A percentile compares a stretch with the other conserved stretches of the same genome.
phyloP scores from a whole-genome alignment of 257 asterid species.

The Jaltomata sinuosa region DNA sequence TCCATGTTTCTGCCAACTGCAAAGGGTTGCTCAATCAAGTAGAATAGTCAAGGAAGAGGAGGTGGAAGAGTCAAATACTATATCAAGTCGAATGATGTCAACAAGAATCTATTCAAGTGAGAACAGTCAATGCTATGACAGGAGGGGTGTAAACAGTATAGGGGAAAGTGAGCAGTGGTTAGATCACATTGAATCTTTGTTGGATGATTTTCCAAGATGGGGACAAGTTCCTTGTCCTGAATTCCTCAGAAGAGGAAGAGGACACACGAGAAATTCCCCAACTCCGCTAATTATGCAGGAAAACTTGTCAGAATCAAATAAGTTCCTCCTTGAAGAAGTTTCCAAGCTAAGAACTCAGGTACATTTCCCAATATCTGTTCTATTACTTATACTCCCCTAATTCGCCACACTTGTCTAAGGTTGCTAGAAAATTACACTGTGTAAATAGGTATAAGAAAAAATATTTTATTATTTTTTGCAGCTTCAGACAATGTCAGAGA shows the following conservation, averaged over 20 bases:
- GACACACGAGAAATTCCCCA: slow-evolving; percentile 1
- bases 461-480: no score
- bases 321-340: slow-evolving; percentile 22
- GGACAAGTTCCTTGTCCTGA: slow-evolving; percentile 37
- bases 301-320: slow-evolving; percentile 8
- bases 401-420: not conserved
- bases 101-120: slow-evolving; percentile 10
- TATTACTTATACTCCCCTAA: slow-evolving; percentile 4
- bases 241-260: slow-evolving; percentile 8
- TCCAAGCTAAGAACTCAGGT: slow-evolving; percentile 29
- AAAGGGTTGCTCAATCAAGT: slow-evolving; percentile 6
- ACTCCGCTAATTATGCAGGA: not conserved
- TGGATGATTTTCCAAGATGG: slow-evolving; percentile 28
- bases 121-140: not conserved
- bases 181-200: slow-evolving; percentile 2
- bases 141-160: no score
- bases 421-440: not conserved
- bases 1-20: slow-evolving; percentile 30
- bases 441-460: no score
- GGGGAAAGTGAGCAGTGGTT: not conserved
- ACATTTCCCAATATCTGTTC: not conserved
- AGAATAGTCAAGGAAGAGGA: not conserved
- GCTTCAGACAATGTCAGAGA: slow-evolving; percentile 28
- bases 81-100: slow-evolving; percentile 16
- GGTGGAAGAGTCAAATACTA: slow-evolving; percentile 9